Evolutionary conservation across 768 basidiomycete species (phyloP).

Genomic region (Butyriboletus loyo): DNA sequence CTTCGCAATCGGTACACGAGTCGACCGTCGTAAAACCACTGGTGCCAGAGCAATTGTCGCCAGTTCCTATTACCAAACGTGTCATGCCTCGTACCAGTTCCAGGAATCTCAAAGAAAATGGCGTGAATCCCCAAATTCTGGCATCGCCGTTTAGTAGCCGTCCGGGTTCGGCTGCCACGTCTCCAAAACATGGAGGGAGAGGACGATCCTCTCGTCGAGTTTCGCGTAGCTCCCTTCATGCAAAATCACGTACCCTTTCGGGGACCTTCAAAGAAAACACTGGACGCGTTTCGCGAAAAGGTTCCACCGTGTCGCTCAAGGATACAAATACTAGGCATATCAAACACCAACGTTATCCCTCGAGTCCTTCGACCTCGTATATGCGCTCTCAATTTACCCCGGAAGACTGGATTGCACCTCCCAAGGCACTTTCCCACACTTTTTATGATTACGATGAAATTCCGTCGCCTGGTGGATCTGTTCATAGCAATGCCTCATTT

Average conservation of each 20-base stretch:
- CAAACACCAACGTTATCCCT: slow-evolving; percentile 18
- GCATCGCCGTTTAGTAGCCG: slow-evolving; percentile 48
- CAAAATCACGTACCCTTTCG: slow-evolving; percentile 42
- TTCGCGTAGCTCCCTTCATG: slow-evolving; percentile 23
- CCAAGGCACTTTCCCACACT: slow-evolving; percentile 3
- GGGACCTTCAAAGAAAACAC: slow-evolving; percentile 18
- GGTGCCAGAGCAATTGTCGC: slow-evolving; percentile 39
- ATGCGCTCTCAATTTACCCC: slow-evolving; percentile 22
- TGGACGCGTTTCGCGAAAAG: slow-evolving; percentile 15
- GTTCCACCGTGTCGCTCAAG: slow-evolving; percentile 16
- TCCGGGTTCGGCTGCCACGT: slow-evolving; percentile 39
- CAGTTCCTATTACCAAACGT: slow-evolving; percentile 37
- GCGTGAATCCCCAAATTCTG: slow-evolving; percentile 23
- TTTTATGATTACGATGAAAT: not conserved
- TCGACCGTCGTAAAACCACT: slow-evolving; percentile 20
- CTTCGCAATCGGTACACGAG: slow-evolving; percentile 21
- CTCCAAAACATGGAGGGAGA: slow-evolving; percentile 29
- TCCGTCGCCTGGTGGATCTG: not conserved
- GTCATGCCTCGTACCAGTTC: slow-evolving; percentile 39
- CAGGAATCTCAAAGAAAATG: slow-evolving; percentile 41
- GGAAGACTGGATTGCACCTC: slow-evolving; percentile 14
- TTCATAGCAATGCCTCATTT: slow-evolving; percentile 16
- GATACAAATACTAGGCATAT: slow-evolving; percentile 10
- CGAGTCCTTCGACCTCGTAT: slow-evolving; percentile 25
- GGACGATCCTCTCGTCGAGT: slow-evolving; percentile 8